phyloP scores from a whole-genome alignment of 2,329 filamentous ascomycete genomes.

The Drechslerella dactyloides region DNA sequence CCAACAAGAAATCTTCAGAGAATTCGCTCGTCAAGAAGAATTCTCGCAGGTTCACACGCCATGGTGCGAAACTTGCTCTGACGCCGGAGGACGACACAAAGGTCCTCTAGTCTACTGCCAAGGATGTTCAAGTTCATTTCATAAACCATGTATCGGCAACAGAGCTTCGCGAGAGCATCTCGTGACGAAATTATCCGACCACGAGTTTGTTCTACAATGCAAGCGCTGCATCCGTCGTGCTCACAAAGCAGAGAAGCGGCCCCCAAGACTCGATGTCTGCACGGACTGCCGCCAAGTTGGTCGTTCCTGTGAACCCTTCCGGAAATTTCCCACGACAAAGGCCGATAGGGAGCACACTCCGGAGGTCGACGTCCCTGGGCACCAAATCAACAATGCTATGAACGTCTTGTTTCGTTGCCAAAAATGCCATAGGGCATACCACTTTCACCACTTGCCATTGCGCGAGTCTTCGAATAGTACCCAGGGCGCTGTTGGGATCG shows the following conservation, averaged over 20 bases:
- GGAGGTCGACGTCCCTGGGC: conserved; percentile 62
- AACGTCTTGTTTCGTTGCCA: conserved; percentile 84
- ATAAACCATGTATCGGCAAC: conserved; percentile 79
- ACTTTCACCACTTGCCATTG: conserved; percentile 78
- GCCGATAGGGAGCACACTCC: conserved; percentile 41
- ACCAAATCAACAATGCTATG: conserved; percentile 74
- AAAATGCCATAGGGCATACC: conserved; percentile 77
- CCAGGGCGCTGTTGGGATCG: conserved; percentile 62
- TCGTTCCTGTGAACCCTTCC: conserved; percentile 73
- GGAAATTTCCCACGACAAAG: conserved; percentile 73
- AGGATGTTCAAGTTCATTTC: conserved; percentile 83
- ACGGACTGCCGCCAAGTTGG: conserved; percentile 72
- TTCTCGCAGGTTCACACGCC: conserved; percentile 75
- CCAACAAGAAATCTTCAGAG: conserved; percentile 55
- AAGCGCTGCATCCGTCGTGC: conserved; percentile 77
- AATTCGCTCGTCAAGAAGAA: conserved; percentile 65
- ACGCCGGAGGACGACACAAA: conserved; percentile 65
- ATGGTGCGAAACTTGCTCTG: conserved; percentile 74
- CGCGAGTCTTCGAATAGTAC: conserved; percentile 57
- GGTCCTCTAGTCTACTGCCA: conserved; percentile 84
- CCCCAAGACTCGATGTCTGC: conserved; percentile 75
- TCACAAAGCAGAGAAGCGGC: conserved; percentile 70
- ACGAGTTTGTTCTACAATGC: conserved; percentile 87
- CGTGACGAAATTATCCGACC: conserved; percentile 79
- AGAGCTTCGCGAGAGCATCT: conserved; percentile 80